Base-by-base conservation (phyloP, 176 grass and related monocot species). In the Avena eriantha region DNA sequence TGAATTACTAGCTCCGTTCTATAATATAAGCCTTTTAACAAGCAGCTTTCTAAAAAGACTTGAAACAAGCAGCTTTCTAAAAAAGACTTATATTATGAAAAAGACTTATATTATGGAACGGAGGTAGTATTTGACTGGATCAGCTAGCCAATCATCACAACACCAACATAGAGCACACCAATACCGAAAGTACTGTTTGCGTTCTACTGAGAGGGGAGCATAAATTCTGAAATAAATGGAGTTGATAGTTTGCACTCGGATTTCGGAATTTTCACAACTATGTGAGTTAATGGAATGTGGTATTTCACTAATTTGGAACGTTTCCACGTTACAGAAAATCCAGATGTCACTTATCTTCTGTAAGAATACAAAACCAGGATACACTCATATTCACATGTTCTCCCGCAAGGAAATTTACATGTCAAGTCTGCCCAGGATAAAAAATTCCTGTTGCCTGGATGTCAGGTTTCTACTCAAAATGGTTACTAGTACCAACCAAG, bases 391-490 rank as follows among this genome's bases (percentile, higher is more conserved):
- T 76, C 59, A 75, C 77, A 85, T 41, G 14, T 66, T 81, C 41
- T 77, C 33, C 63, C 47, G 11, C 48, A 63, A 86, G 51, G 59
- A 70, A 77, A 78, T 85, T 75, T 59, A 59, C 48, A 41, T 71
- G 29, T 60, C 64, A 22, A 53, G 14, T 50, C 69, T 56, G 26
- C 36, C 36, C 55, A 48, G 41, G 59, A 23, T 82, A 86, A 71
- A 90, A 82, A 86, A 29, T 71, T 82, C 60, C 17, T 69, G 18
- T 23, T 56, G 1, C 79, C 61, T 86, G 86, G 10, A 78, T 53
- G 51, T 53, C n/a, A 14, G 24, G 50, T 64, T 78, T 85, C 48
- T 78, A 85, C 84, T 45, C n/a, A 78, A 85, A 55, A 78, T 39
- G 61, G 61, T 34, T 69, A 19, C 10, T 60, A n/a, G n/a, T n/a